These are phyloP conservation scores for Ophiocordyceps camponoti-saundersi DNA, from an alignment of 2,329 filamentous ascomycete species.

Conservation along the genomic window DNA sequence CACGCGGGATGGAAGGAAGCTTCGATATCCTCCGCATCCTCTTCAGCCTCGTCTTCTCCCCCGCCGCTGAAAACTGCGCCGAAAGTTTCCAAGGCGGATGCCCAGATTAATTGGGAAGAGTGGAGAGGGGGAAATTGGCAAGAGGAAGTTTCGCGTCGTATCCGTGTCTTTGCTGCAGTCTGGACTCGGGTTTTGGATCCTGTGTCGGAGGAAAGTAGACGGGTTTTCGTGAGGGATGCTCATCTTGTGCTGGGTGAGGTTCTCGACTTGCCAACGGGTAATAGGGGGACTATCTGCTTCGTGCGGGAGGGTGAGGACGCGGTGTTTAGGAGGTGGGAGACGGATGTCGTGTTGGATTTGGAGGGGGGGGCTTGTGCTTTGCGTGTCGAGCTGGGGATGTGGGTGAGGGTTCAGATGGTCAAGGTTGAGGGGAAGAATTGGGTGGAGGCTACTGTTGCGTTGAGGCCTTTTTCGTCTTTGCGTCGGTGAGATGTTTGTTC, in stretches of 20 bases:
- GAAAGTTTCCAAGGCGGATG: conserved; percentile 53
- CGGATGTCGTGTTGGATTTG: conserved; percentile 3
- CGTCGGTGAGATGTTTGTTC: too few species aligned
- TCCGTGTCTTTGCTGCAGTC: conserved; percentile 44
- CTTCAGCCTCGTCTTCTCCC: too few species aligned
- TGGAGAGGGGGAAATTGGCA: too few species aligned
- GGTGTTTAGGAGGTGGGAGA: not conserved
- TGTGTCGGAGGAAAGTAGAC: conserved; percentile 9
- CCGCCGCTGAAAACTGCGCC: conserved; percentile 35
- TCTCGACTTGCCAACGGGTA: conserved; percentile 1
- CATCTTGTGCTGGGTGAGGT: conserved; percentile 7
- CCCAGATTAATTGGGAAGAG: conserved; percentile 39
- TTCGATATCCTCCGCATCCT: too few species aligned
- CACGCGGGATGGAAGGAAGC: conserved; percentile 10
- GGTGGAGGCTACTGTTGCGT: conserved; percentile 8
- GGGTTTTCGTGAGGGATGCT: conserved; percentile 22
- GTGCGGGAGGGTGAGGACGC: conserved; percentile 1
- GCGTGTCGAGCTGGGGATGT: conserved; percentile 4
- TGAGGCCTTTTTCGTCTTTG: conserved; percentile 6
- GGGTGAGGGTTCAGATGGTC: conserved; percentile 12
- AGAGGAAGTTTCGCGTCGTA: too few species aligned
- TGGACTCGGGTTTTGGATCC: conserved; percentile 34
- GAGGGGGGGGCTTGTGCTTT: conserved; percentile 8
- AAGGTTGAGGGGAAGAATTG: conserved; percentile 17
- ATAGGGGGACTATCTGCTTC: conserved; percentile 5